These are phyloP conservation scores for Graphiopsis chlorocephala DNA, from an alignment of 2,329 filamentous ascomycete genomes.

Conservation along the genomic window DNA sequence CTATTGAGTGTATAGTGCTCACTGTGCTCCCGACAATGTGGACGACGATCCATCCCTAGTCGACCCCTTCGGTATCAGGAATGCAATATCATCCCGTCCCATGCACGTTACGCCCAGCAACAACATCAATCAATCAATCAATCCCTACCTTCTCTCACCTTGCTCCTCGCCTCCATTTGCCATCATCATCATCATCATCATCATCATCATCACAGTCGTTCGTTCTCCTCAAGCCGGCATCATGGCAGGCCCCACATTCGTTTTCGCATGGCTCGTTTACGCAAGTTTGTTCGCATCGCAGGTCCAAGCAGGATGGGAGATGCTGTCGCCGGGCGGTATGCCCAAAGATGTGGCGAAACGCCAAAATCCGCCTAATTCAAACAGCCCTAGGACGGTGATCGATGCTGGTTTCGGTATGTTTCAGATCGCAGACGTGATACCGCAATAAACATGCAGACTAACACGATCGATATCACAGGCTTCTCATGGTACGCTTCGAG, in stretches of 20 bases:
- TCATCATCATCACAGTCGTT: neutral
- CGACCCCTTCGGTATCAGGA: conserved; percentile 3
- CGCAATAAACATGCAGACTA: too few relatives aligned
- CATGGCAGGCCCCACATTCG: neutral
- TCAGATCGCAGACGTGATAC: neutral
- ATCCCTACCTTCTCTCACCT: neutral
- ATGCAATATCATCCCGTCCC: conserved; percentile 1
- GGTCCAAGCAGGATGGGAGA: conserved; percentile 12
- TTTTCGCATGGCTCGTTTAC: neutral
- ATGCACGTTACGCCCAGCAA: neutral
- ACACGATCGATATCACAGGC: neutral
- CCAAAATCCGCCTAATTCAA: neutral
- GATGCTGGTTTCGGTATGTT: conserved; percentile 2
- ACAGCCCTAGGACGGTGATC: neutral
- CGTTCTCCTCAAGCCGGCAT: neutral
- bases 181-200: too few relatives aligned
- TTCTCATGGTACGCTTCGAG: neutral
- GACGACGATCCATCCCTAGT: neutral
- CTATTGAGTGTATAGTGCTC: neutral
- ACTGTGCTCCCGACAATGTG: neutral
- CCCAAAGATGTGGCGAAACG: neutral
- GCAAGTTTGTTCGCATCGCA: neutral
- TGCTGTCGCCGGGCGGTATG: neutral
- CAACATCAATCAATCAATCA: neutral
- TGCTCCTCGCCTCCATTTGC: neutral